Evolutionary conservation across 805 yeast species (phyloP).

Genomic region (Cyberlindnera xishuangbannaensis): DNA sequence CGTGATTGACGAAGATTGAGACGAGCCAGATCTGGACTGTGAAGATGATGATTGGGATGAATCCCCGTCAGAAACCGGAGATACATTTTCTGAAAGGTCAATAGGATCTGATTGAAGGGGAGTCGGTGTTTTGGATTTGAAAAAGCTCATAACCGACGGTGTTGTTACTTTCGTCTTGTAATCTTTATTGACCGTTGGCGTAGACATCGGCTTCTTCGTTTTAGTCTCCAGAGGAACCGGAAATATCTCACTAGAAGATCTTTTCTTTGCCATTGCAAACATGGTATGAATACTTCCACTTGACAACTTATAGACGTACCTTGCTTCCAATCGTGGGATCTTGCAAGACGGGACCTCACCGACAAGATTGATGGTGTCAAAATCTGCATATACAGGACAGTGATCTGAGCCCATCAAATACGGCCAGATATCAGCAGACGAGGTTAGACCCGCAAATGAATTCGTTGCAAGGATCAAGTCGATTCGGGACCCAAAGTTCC

Average conservation of each 20-base stretch:
- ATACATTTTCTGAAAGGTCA: not conserved
- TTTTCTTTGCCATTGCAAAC: conserved; percentile 27
- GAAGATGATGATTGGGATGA: not conserved
- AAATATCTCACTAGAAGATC: conserved; percentile 3
- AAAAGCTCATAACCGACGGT: conserved; percentile 14
- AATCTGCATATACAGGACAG: conserved; percentile 81
- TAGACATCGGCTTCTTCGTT: conserved; percentile 9
- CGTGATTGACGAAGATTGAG: conserved; percentile 1
- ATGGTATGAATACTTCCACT: conserved; percentile 30
- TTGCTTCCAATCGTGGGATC: conserved; percentile 48
- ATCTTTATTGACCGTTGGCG: conserved; percentile 1
- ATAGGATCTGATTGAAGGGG: not conserved
- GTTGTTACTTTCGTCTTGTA: not conserved
- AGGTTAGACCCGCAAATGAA: conserved; percentile 28
- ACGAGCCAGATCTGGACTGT: not conserved
- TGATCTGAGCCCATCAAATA: conserved; percentile 84
- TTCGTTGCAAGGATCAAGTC: conserved; percentile 63
- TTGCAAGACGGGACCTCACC: conserved; percentile 3
- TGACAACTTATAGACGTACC: conserved; percentile 36
- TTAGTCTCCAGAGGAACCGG: conserved; percentile 2
- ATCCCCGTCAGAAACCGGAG: not conserved
- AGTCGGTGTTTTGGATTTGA: conserved; percentile 6
- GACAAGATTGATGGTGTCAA: conserved; percentile 27
- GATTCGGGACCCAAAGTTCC: conserved; percentile 83
- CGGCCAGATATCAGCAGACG: conserved; percentile 54